These are phyloP conservation scores for Cyanidioschyzon merolae DNA, from an alignment of 23 red algal genomes.

Conservation along the genomic window DNA sequence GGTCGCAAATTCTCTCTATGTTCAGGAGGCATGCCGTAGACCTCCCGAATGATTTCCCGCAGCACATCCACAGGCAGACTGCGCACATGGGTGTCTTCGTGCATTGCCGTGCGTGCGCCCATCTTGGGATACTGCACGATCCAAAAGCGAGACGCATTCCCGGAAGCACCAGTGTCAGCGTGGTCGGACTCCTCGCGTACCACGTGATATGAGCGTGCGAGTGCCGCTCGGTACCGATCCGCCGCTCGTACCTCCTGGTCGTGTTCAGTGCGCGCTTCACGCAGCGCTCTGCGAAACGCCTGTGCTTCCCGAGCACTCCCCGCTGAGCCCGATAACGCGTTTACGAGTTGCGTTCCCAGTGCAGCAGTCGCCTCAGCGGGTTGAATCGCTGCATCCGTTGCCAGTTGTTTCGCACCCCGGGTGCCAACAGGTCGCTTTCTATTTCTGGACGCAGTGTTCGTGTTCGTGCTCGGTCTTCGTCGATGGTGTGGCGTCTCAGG, in stretches of 20 bases:
- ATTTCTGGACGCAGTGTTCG: neutral
- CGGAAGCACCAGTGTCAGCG: neutral
- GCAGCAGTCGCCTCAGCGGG: neutral
- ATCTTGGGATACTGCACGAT: neutral
- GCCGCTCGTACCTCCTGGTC: neutral
- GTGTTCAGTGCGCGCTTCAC: neutral
- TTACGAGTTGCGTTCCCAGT: neutral
- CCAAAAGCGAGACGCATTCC: neutral
- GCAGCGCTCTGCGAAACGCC: neutral
- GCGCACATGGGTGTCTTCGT: neutral
- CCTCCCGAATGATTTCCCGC: neutral
- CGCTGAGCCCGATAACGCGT: neutral
- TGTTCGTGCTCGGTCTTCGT: too few species aligned
- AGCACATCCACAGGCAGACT: neutral
- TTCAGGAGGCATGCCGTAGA: slow-evolving; percentile 5
- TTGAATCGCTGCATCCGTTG: neutral
- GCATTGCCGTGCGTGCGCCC: neutral
- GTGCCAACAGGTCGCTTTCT: neutral
- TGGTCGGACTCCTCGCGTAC: neutral
- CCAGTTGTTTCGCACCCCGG: neutral
- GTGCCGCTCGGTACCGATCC: neutral
- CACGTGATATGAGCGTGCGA: neutral
- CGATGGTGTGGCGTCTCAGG: neutral
- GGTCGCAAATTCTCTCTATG: slow-evolving; percentile 1
- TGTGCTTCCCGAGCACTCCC: neutral